A percentile compares a stretch with the other conserved stretches of the same genome.
phyloP scores from a whole-genome alignment of 805 yeast species.

The Metschnikowia sp. region DNA sequence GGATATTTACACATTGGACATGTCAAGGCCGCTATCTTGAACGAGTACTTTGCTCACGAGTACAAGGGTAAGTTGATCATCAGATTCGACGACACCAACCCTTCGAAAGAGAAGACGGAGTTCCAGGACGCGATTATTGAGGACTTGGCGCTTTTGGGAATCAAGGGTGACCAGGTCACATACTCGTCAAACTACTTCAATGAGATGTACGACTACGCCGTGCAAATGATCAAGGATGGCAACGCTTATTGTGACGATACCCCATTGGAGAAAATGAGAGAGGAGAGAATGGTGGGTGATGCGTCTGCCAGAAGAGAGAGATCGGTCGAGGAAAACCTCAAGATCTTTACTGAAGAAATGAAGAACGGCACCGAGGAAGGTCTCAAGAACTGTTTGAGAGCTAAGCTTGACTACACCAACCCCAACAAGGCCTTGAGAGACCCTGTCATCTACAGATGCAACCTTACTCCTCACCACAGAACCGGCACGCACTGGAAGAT shows the following conservation, averaged over 20 bases:
- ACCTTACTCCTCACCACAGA: constrained; percentile 96
- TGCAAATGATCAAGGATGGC: constrained; percentile 88
- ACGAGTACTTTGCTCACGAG: constrained; percentile 92
- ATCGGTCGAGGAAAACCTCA: constrained; percentile 86
- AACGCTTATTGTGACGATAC: constrained; percentile 98
- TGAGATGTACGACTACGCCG: constrained; percentile 81
- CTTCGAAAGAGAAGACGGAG: constrained; percentile 93
- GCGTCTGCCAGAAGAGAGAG: constrained; percentile 91
- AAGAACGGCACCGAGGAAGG: constrained; percentile 92
- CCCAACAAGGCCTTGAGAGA: constrained; percentile 94
- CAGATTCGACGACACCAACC: constrained; percentile 98
- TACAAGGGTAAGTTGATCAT: constrained; percentile 96
- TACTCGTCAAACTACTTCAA: constrained; percentile 94
- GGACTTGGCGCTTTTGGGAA: constrained; percentile 86
- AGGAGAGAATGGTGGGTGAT: constrained; percentile 97
- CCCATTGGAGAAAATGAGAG: constrained; percentile 91
- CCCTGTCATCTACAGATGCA: constrained; percentile 97
- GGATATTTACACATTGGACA: constrained; percentile 99
- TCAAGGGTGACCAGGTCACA: constrained; percentile 85
- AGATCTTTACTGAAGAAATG: constrained; percentile 87
- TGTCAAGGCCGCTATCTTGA: constrained; percentile 95
- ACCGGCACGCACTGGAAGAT: constrained; percentile 92
- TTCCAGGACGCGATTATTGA: constrained; percentile 92
- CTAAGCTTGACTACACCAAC: constrained; percentile 90
- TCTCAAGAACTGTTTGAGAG: constrained; percentile 88